Evolutionary conservation across 2,329 filamentous ascomycete genomes (phyloP), one percentile per base, ranked within the genome.

Genomic region (Bipolaris sorokiniana): DNA sequence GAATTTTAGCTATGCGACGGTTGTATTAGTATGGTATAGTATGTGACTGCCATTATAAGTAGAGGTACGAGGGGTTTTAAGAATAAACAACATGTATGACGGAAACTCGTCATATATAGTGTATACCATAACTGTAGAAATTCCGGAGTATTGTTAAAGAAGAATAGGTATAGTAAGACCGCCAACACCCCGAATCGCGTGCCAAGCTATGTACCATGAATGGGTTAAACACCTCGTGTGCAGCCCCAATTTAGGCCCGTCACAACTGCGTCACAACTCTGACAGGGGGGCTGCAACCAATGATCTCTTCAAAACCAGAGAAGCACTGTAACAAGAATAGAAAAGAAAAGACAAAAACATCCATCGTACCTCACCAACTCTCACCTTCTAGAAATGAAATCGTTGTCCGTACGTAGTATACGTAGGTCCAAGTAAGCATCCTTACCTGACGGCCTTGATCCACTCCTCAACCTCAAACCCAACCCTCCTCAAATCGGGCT

Each of bases 401-500:
- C 4, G 10, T 11, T 31, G 10, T 9, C 31, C 10, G 5, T 15
- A 9, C 16, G 16, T 26, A 3, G 16, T 26, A 3, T 26, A 11
- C 40, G 28, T 23, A 48, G 20, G 18, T 5, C 15, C 15, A 15
- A 31, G 9, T n/a, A 5, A 22, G 7, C 15, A 31, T 28, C 3
- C 40, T 34, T 34, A 42, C 42, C 54, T 56, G 51, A 74, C 54
- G 7, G 69, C 67, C 36, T 78, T 69, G 13, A 92, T 83, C 86
- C 90, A 96, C 77, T 97, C 93, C 52, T 90, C 85, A 62, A 97
- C 87, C 79, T 97, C 93, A 77, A 97, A 97, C 1, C 87, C 89
- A 48, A 97, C 79, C 60, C 92, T 82, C 57, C 92, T 83, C 73
- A 92, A 82, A 10, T 87, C 87, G 68, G 74, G 69, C 15, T 77